Conservation (phyloP, 2,329 filamentous ascomycete species). For the Trichoderma semiorbis region DNA sequence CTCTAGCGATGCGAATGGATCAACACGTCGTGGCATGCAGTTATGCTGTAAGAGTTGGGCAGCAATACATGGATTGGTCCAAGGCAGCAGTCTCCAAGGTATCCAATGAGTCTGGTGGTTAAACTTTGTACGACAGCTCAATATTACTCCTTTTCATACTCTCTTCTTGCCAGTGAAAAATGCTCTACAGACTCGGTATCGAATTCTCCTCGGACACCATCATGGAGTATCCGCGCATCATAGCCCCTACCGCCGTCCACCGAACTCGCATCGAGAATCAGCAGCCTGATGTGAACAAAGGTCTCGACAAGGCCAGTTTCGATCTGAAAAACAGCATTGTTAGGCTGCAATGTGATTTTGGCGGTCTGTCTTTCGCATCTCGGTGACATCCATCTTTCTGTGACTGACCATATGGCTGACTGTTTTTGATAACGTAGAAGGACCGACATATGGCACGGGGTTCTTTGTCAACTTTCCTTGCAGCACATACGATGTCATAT, state of each 20-base stretch:
- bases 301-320: neutral
- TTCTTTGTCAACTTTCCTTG: constrained; percentile 13
- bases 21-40: neutral
- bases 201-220: neutral
- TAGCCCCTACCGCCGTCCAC: neutral
- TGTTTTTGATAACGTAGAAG: neutral
- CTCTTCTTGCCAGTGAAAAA: neutral
- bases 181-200: neutral
- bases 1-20: neutral
- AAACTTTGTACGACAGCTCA: neutral
- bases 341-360: constrained; percentile 1
- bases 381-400: no score
- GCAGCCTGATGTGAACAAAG: neutral
- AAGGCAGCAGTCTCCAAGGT: neutral
- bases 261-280: neutral
- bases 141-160: neutral
- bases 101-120: neutral
- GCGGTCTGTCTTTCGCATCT: neutral
- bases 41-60: neutral
- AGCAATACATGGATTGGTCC: neutral
- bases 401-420: neutral
- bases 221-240: neutral
- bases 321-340: neutral
- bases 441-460: neutral
- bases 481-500: neutral